Conservation (phyloP, 148 eudicot species). For the Talinum fruticosum region DNA sequence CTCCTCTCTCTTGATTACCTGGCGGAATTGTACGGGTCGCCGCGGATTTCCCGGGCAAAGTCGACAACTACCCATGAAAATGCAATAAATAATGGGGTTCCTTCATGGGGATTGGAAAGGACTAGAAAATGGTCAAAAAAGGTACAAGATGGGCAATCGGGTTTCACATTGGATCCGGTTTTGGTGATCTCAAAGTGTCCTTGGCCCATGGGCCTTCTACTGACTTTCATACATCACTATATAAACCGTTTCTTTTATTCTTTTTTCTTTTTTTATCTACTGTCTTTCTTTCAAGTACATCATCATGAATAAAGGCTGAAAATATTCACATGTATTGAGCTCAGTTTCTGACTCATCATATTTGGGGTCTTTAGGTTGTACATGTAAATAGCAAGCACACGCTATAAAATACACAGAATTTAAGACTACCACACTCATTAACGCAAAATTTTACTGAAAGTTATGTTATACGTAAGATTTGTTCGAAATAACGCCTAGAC, state of each 20-base stretch:
- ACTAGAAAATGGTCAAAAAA: neutral
- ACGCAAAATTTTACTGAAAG: too few species aligned
- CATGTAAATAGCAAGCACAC: too few species aligned
- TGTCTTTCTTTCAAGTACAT: neutral
- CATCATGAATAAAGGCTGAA: too few species aligned
- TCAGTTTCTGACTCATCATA: too few species aligned
- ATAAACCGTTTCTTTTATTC: too few species aligned
- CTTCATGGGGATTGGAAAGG: neutral
- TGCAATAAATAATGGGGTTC: neutral
- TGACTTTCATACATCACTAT: neutral
- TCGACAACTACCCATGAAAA: neutral
- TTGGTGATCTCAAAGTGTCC: neutral
- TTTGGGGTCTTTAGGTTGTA: too few species aligned
- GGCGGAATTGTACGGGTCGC: constrained; percentile 7
- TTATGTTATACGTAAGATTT: too few species aligned
- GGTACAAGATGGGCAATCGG: neutral
- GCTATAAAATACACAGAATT: too few species aligned
- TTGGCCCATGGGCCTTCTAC: constrained; percentile 13
- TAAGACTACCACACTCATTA: too few species aligned
- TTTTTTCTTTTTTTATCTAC: too few species aligned
- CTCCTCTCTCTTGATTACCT: neutral
- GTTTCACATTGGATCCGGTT: constrained; percentile 26
- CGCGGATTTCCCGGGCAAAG: constrained; percentile 19
- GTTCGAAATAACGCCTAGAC: too few species aligned
- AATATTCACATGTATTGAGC: too few species aligned